Base-by-base conservation (phyloP, 768 basidiomycete species). In the Suillus subluteus region DNA sequence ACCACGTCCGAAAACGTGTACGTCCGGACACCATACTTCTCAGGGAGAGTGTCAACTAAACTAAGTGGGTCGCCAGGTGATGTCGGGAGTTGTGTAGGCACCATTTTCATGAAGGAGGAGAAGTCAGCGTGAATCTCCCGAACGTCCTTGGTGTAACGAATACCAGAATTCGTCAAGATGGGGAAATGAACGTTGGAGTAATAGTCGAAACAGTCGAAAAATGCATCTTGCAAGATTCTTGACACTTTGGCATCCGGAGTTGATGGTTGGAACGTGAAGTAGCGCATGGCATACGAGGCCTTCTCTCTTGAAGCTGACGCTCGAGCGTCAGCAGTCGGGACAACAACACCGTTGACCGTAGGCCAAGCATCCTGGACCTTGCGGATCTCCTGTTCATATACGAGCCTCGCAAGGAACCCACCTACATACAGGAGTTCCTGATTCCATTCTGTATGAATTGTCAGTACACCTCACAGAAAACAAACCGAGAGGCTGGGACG, bases 251-350 rank as follows among this genome's bases (percentile, higher is more conserved):
- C 73, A 0, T 91, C 92, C 1, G 96, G 95, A 0, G 95, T 96
- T 0, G 96, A 96, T 2, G 85, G 79, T 67, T 88, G 86, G 78
- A 93, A 98, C 0, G 92, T 90, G 81, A 98, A 98, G 80, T 96
- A 97, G 63, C 86, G 86, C 65, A 98, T 82, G 6, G 90, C 86
- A 71, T 95, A 94, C 21, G 94, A 76, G 12, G 87, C 89, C 54
- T 65, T 65, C 48, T 40, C 62, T 50, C 44, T 32, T 41, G 68
- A 15, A 37, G 44, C 8, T 58, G 43, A 7, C 35, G 52, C 41
- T 23, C 52, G 13, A 32, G 66, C 26, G 16, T 26, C 16, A 6
- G 62, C 23, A 43, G 55, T 65, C 6, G 23, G 46, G 58, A 44
- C 18, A 56, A 13, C 16, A 21, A 12, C 16, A 23, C 15, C 26